phyloP scores from a whole-genome alignment of 805 yeast genomes.

The Starmerella asiatica region DNA sequence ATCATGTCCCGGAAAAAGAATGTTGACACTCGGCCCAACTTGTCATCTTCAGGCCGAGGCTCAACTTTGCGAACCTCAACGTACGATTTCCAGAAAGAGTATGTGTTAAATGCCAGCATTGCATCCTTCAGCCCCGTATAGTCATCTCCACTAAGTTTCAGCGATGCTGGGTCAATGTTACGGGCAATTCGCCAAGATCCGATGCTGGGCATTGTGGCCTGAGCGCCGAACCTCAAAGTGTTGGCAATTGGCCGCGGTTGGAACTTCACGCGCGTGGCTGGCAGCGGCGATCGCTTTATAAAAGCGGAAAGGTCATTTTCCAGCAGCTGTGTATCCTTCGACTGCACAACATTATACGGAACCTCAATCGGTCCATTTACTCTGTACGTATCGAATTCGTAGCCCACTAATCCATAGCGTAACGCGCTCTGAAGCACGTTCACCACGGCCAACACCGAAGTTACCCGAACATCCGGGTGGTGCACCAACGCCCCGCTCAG shows the following conservation, averaged over 20 bases:
- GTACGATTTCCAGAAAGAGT: conserved; percentile 10
- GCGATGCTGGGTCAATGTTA: not conserved
- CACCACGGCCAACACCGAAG: conserved; percentile 45
- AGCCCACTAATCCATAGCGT: conserved; percentile 34
- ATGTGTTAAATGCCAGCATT: not conserved
- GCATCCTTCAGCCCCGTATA: conserved; percentile 16
- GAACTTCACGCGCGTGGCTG: not conserved
- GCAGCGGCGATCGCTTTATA: not conserved
- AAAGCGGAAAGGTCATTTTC: conserved; percentile 10
- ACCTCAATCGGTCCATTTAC: conserved; percentile 1
- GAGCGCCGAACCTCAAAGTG: conserved; percentile 2
- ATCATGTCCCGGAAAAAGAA: conserved; percentile 41
- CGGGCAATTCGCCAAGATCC: conserved; percentile 5
- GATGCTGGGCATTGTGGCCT: conserved; percentile 4
- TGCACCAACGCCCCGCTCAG: conserved; percentile 33
- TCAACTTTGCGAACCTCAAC: conserved; percentile 44
- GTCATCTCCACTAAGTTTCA: not conserved
- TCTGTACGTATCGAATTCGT: conserved; percentile 31
- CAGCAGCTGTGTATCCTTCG: not conserved
- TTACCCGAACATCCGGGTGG: conserved; percentile 20
- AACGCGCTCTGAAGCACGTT: conserved; percentile 37
- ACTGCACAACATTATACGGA: not conserved
- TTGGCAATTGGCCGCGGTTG: conserved; percentile 4
- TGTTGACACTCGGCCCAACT: conserved; percentile 54
- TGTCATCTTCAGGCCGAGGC: conserved; percentile 41